A percentile compares a stretch with the other conserved stretches of the same genome.
Evolutionary conservation across 1,284 basidiomycete species (phyloP).

Genomic region (Microbotryomycetes sp.): DNA sequence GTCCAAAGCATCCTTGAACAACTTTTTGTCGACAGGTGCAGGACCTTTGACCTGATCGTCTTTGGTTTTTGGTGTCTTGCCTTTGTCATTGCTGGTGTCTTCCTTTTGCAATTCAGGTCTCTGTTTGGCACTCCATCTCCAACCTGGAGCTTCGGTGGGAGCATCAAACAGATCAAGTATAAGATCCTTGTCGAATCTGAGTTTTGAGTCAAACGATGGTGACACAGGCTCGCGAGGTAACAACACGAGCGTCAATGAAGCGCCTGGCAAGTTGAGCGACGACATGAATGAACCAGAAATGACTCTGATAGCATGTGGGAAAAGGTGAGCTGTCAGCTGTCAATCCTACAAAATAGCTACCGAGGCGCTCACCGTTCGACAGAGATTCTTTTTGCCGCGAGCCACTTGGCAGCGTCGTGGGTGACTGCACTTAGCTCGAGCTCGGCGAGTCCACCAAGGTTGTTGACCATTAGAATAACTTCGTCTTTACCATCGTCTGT

Average conservation of each 20-base stretch:
- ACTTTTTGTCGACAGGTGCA: constrained; percentile 35
- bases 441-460: constrained; percentile 70
- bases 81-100: constrained; percentile 17
- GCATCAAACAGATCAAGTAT: constrained; percentile 74
- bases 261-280: constrained; percentile 90
- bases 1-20: constrained; percentile 56
- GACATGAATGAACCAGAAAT: constrained; percentile 53
- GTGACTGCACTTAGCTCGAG: constrained; percentile 64
- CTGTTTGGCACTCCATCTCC: constrained; percentile 48
- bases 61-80: constrained; percentile 17
- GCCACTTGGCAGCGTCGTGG: constrained; percentile 48
- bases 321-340: constrained; percentile 14
- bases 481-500: constrained; percentile 51
- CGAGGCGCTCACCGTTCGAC: constrained; percentile 48
- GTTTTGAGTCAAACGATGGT: background rate
- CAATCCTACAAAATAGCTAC: background rate
- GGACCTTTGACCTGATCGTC: constrained; percentile 24
- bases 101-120: constrained; percentile 31
- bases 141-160: constrained; percentile 66
- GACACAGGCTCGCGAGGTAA: constrained; percentile 52
- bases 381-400: constrained; percentile 55
- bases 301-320: constrained; percentile 32
- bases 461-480: constrained; percentile 52
- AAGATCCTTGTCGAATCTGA: constrained; percentile 40
- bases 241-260: constrained; percentile 78